Base-by-base conservation (phyloP, 805 yeast species). In the Spathaspora gorwiae region DNA sequence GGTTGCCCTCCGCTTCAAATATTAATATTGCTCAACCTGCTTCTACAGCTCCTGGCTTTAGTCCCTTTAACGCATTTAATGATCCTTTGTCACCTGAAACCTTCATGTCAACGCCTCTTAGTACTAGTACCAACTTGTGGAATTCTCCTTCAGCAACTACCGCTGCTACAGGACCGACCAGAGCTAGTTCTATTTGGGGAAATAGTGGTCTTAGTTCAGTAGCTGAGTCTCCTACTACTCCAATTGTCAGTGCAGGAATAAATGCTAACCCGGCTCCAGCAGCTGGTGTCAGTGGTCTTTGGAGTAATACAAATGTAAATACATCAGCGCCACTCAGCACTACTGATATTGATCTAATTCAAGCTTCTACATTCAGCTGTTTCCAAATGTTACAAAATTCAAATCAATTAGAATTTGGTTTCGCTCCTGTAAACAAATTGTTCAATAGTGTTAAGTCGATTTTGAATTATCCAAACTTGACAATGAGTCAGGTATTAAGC, bases 281-380 rank as follows among this genome's bases (percentile, higher is more conserved):
- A 6, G 14, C 24, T 15, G 30, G 13, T 15, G 34, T 12, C 27
- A 32, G 37, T 14, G 33, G 39, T 11, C 9, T 15, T 24, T 19
- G 38, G 31, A 29, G 15, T 33, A 41, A 10, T 30, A 54, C 61
- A 10, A 56, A 11, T 9, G 27, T 7, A 7, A 35, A 26, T 31
- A 13, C 13, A 30, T 11, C 32, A 29, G 32, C 32, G 26, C 24
- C 26, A 13, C 15, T 38, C 10, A 15, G 32, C 11, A 41, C 37
- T 32, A 48, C 44, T 6, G 70, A 71, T 37, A 48, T 47, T 40
- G 73, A 66, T 26, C 48, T 58, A n/a, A 61, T 77, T 41, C 79
- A 72, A 46, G 41, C 64, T 3, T 75, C 76, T 14, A 69, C 77
- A 1, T 57, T 60, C 39, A 65, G 67, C 40, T 75, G 77, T 3